Conservation (phyloP, 441 rosid species). For the Populus trichocarpa region DNA sequence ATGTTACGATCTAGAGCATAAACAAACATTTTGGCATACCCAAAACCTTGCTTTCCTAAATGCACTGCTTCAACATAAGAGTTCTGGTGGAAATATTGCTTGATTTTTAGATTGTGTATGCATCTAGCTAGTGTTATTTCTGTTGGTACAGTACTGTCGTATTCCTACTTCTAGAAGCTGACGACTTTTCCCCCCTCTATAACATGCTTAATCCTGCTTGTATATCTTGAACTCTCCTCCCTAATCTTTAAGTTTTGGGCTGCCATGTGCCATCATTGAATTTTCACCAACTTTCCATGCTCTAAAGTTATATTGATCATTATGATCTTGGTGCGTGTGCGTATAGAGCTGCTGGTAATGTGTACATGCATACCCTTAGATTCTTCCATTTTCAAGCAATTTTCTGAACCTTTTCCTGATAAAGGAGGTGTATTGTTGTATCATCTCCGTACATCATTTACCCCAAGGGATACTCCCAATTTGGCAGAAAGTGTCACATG, state of each 20-base stretch:
- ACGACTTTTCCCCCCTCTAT: no score
- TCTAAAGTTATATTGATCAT: slow-evolving; percentile 7
- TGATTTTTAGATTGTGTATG: not conserved
- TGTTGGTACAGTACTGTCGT: no score
- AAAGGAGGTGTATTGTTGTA: not conserved
- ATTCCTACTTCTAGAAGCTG: no score
- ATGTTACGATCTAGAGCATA: not conserved
- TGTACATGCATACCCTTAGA: not conserved
- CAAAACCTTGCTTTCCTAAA: not conserved
- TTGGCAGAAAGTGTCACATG: not conserved
- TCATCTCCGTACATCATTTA: not conserved
- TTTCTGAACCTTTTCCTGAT: not conserved
- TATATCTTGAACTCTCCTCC: not conserved
- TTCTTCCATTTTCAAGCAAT: not conserved
- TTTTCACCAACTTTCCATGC: slow-evolving; percentile 2
- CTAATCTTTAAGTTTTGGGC: not conserved
- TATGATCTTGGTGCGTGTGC: not conserved
- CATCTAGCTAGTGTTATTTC: not conserved
- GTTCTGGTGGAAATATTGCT: not conserved
- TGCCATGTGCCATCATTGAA: not conserved
- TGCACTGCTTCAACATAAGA: not conserved
- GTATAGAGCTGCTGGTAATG: not conserved
- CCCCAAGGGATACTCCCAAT: not conserved
- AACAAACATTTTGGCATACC: no score
- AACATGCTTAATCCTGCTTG: not conserved